Percentiles rank a stretch among this genome's conserved stretches.
Conservation (phyloP, 2,329 filamentous ascomycete genomes). For the Clonostachys rosea region DNA sequence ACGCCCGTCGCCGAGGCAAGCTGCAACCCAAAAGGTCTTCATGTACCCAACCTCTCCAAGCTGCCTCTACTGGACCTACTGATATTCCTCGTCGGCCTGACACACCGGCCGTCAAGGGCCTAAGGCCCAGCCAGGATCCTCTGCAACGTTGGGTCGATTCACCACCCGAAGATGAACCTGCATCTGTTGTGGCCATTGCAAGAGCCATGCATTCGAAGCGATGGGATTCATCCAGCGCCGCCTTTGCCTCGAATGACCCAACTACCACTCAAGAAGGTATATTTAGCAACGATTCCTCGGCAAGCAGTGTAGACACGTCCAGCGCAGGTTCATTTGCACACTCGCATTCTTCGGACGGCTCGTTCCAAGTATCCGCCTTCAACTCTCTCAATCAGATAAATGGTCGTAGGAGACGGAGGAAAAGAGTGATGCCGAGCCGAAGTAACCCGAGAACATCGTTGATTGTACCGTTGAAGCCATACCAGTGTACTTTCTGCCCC, state of each 20-base stretch:
- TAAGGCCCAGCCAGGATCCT: slow-evolving; percentile 38
- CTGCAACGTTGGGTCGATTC: slow-evolving; percentile 56
- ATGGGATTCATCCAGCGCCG: slow-evolving; percentile 52
- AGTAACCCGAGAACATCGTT: slow-evolving; percentile 25
- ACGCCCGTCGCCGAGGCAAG: slow-evolving; percentile 80
- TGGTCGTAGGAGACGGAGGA: slow-evolving; percentile 43
- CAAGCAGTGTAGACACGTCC: slow-evolving; percentile 56
- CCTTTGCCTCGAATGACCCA: slow-evolving; percentile 52
- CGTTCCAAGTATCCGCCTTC: slow-evolving; percentile 37
- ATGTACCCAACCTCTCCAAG: slow-evolving; percentile 62
- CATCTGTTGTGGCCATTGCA: slow-evolving; percentile 54
- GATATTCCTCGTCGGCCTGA: slow-evolving; percentile 65
- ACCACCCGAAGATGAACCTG: slow-evolving; percentile 57
- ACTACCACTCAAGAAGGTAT: slow-evolving; percentile 57
- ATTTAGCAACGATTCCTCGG: slow-evolving; percentile 53
- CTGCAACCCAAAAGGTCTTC: slow-evolving; percentile 61
- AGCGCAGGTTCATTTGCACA: slow-evolving; percentile 55
- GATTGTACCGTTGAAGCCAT: slow-evolving; percentile 45
- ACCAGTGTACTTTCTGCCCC: slow-evolving; percentile 66
- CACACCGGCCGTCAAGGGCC: slow-evolving; percentile 45
- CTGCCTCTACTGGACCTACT: slow-evolving; percentile 53
- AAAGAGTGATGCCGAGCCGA: slow-evolving; percentile 28
- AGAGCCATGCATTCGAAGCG: slow-evolving; percentile 46
- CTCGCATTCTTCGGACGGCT: slow-evolving; percentile 54
- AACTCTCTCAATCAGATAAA: slow-evolving; percentile 34